Evolutionary conservation across 768 basidiomycete genomes (phyloP).

Genomic region (Tricholoma terreum): DNA sequence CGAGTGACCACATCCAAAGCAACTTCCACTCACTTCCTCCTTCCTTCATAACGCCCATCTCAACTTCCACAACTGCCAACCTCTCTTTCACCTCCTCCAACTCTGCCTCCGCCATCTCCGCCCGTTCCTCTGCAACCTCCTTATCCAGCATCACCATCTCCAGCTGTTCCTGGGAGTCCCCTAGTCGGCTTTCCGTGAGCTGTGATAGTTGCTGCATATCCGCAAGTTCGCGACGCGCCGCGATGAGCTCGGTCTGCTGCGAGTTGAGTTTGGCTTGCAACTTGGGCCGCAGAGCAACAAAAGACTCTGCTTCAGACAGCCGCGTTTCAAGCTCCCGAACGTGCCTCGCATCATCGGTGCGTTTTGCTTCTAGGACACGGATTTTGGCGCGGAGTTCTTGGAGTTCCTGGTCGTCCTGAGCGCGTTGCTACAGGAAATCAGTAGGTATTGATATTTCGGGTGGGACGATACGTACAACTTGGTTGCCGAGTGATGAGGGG

Average conservation of each 20-base stretch:
- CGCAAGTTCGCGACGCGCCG: slow-evolving; percentile 70
- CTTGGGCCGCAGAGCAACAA: slow-evolving; percentile 83
- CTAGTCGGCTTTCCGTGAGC: slow-evolving; percentile 63
- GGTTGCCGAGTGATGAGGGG: slow-evolving; percentile 22
- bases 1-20: background rate
- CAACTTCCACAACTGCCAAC: slow-evolving; percentile 77
- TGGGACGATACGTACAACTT: slow-evolving; percentile 5
- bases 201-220: slow-evolving; percentile 75
- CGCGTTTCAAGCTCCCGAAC: slow-evolving; percentile 82
- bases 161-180: slow-evolving; percentile 84
- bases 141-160: slow-evolving; percentile 96
- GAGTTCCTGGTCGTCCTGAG: slow-evolving; percentile 55
- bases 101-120: slow-evolving; percentile 76
- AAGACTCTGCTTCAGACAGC: slow-evolving; percentile 81
- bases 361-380: slow-evolving; percentile 81
- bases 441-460: background rate
- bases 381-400: slow-evolving; percentile 84
- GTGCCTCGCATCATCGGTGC: slow-evolving; percentile 81
- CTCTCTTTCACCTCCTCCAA: slow-evolving; percentile 77
- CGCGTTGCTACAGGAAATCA: slow-evolving; percentile 12
- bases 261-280: slow-evolving; percentile 83
- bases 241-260: slow-evolving; percentile 76
- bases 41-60: slow-evolving; percentile 74
- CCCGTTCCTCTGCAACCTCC: slow-evolving; percentile 93
- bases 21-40: slow-evolving; percentile 32